These are phyloP conservation scores for Quercus lobata DNA, from an alignment of 331 rosid genomes.

Conservation along the genomic window DNA sequence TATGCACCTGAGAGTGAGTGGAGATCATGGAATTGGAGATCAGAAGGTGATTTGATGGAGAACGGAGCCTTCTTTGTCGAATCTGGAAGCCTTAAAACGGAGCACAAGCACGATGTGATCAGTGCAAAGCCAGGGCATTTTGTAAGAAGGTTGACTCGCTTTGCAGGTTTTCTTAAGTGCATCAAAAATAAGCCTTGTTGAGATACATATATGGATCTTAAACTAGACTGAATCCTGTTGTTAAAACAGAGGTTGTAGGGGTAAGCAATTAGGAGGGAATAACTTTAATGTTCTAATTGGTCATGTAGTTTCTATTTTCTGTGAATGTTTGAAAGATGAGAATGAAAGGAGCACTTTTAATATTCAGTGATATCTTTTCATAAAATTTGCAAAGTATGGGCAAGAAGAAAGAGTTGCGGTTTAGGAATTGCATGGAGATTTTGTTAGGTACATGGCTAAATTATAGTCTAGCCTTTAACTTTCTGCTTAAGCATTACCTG, in stretches of 20 bases:
- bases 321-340: neutral
- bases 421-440: too few relatives aligned
- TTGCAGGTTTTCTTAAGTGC: constrained; percentile 48
- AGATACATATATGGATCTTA: neutral
- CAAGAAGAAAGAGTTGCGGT: too few relatives aligned
- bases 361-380: too few relatives aligned
- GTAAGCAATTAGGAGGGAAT: neutral
- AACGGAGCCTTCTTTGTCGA: constrained; percentile 52
- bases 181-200: constrained; percentile 25
- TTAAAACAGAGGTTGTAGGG: constrained; percentile 8
- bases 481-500: too few relatives aligned
- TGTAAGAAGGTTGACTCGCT: constrained; percentile 39
- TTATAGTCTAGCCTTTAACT: too few relatives aligned
- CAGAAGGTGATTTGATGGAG: constrained; percentile 43
- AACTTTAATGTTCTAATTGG: neutral
- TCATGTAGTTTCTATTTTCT: neutral
- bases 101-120: constrained; percentile 17
- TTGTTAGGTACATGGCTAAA: too few relatives aligned
- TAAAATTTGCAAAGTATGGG: too few relatives aligned
- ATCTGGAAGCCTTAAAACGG: constrained; percentile 32
- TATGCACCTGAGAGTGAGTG: constrained; percentile 38
- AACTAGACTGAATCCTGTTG: constrained; percentile 6
- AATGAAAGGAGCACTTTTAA: neutral
- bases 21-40: constrained; percentile 50
- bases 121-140: constrained; percentile 35